Conservation (phyloP, 352 stramenopile genomes). For the Phytophthora citricola region DNA sequence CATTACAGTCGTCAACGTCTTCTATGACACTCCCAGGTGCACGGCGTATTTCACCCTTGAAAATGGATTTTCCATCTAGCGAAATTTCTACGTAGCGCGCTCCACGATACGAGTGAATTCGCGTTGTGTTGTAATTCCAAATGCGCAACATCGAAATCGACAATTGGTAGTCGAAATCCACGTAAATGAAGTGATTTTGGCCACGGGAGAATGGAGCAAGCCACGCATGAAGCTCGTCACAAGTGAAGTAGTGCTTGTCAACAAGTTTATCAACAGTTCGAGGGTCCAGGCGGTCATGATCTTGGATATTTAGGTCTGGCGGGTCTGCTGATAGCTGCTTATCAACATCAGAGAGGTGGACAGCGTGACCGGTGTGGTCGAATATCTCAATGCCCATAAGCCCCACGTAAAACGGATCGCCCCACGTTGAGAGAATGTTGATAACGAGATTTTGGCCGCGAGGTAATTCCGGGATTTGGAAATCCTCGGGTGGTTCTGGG, state of each 20-base stretch:
- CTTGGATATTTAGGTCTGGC: conserved; percentile 83
- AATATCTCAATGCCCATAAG: conserved; percentile 92
- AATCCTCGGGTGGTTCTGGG: conserved; percentile 41
- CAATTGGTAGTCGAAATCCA: conserved; percentile 80
- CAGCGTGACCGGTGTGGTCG: conserved; percentile 73
- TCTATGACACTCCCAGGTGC: conserved; percentile 69
- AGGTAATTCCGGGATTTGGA: conserved; percentile 79
- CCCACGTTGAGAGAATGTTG: conserved; percentile 90
- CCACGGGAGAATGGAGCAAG: conserved; percentile 83
- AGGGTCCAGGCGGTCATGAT: conserved; percentile 76
- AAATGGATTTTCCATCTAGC: conserved; percentile 68
- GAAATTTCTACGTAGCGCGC: conserved; percentile 70
- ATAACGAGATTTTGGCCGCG: conserved; percentile 75
- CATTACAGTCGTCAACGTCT: conserved; percentile 68
- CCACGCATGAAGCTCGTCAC: conserved; percentile 90
- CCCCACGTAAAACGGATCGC: conserved; percentile 92
- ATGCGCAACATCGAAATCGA: conserved; percentile 87
- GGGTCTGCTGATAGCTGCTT: conserved; percentile 82
- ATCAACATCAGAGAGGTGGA: conserved; percentile 68
- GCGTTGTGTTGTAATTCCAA: conserved; percentile 91
- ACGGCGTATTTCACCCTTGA: conserved; percentile 82
- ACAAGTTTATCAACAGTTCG: conserved; percentile 90
- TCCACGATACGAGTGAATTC: conserved; percentile 78
- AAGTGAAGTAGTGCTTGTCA: conserved; percentile 89
- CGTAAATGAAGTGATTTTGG: conserved; percentile 80